phyloP scores from a whole-genome alignment of 1,284 basidiomycete species.

The Paramarasmius palmivorus region DNA sequence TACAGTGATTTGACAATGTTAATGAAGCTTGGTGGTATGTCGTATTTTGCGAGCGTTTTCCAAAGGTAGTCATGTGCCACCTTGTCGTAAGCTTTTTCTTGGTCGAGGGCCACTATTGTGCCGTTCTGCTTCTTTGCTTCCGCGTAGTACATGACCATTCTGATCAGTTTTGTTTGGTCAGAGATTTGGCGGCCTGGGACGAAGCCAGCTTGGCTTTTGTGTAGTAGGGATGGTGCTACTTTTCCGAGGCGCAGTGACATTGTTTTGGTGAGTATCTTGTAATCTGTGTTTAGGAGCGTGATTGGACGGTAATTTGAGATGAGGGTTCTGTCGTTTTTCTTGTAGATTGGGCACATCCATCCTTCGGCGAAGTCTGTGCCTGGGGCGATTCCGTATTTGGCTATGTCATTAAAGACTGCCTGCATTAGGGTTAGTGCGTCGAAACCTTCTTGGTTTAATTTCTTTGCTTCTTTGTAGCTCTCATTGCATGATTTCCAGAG shows the following conservation, averaged over 20 bases:
- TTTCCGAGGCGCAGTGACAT: slow-evolving; percentile 13
- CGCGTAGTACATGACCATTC: slow-evolving; percentile 20
- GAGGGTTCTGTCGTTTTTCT: slow-evolving; percentile 20
- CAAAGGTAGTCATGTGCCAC: slow-evolving; percentile 24
- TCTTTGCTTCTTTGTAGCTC: slow-evolving; percentile 2
- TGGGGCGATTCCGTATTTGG: slow-evolving; percentile 5
- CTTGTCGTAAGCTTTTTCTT: slow-evolving; percentile 18
- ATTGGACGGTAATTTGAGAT: slow-evolving; percentile 23
- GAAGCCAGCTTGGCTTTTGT: slow-evolving; percentile 25
- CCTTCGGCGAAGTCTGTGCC: slow-evolving; percentile 14
- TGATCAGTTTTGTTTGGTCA: slow-evolving; percentile 19
- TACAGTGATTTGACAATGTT: slow-evolving; percentile 18
- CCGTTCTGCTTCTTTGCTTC: slow-evolving; percentile 22
- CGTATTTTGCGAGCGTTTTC: slow-evolving; percentile 8
- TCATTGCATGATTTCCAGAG: slow-evolving; percentile 14
- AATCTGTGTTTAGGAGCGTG: slow-evolving; percentile 12
- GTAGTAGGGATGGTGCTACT: slow-evolving; percentile 14
- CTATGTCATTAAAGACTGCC: slow-evolving; percentile 18
- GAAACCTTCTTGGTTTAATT: not conserved
- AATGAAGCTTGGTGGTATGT: slow-evolving; percentile 17
- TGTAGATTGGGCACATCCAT: slow-evolving; percentile 25
- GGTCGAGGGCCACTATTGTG: slow-evolving; percentile 22
- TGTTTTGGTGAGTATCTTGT: slow-evolving; percentile 17
- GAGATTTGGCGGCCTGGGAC: slow-evolving; percentile 19
- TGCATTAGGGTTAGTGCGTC: slow-evolving; percentile 14